These are phyloP conservation scores for Ichthyophthirius multifiliis DNA, from an alignment of 169 alveolate species.

Conservation along the genomic window DNA sequence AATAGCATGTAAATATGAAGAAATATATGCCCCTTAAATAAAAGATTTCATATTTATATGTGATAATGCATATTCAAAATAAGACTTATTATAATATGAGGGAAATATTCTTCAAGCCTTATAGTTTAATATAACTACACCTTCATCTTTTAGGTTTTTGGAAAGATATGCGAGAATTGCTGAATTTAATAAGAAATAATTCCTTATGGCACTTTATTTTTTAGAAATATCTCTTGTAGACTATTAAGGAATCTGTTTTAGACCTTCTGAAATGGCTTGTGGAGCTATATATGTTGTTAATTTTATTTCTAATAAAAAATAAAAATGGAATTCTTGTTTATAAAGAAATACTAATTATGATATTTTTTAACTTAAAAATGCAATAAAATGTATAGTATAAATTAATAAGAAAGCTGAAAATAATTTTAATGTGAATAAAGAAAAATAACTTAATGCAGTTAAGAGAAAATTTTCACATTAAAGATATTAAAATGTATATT, in stretches of 20 bases:
- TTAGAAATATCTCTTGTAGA: conserved; percentile 51
- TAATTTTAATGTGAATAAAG: neutral
- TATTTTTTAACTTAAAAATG: neutral
- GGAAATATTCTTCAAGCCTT: conserved; percentile 55
- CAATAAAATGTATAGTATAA: neutral
- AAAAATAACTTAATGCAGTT: conserved; percentile 2
- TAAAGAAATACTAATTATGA: neutral
- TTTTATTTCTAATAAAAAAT: conserved; percentile 27
- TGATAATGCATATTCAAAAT: conserved; percentile 66
- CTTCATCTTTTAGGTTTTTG: conserved; percentile 59
- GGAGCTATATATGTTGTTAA: conserved; percentile 45
- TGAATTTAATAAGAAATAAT: neutral
- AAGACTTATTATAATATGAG: conserved; percentile 70
- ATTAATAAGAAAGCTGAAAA: conserved; percentile 4
- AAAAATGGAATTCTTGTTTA: neutral
- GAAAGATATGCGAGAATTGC: conserved; percentile 26
- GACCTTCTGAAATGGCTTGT: conserved; percentile 29
- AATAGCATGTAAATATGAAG: conserved; percentile 84
- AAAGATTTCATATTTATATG: conserved; percentile 70
- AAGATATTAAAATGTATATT: neutral
- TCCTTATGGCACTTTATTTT: conserved; percentile 28
- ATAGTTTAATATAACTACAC: conserved; percentile 53
- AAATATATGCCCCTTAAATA: conserved; percentile 77
- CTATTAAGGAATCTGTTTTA: conserved; percentile 32
- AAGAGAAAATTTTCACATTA: conserved; percentile 9